phyloP scores from a whole-genome alignment of 2,329 filamentous ascomycete species.

The Alternaria brassicicola region DNA sequence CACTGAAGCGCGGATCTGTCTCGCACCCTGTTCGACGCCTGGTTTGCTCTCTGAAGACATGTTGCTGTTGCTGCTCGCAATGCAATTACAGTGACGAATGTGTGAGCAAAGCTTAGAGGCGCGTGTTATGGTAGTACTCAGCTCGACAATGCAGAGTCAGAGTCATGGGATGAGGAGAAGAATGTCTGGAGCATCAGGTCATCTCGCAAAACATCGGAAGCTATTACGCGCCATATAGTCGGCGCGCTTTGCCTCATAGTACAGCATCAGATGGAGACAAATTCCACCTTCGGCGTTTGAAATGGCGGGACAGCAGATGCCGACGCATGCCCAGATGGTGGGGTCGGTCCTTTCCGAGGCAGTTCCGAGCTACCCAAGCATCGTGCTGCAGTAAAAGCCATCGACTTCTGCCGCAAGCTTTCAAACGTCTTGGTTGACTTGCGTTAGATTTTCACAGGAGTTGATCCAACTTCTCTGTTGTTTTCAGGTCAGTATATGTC shows the following conservation, averaged over 20 bases:
- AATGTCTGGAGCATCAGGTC: conserved; percentile 1
- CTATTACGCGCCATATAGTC: conserved; percentile 20
- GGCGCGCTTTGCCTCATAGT: conserved; percentile 30
- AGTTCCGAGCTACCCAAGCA: conserved; percentile 28
- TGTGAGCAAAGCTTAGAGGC: neutral
- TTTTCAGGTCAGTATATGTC: neutral
- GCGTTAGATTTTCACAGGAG: neutral
- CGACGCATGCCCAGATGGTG: conserved; percentile 24
- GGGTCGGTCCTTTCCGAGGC: conserved; percentile 35
- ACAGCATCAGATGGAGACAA: conserved; percentile 32
- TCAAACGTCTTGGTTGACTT: neutral
- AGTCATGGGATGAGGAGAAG: neutral
- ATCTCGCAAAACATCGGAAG: conserved; percentile 2
- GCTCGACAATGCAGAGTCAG: neutral
- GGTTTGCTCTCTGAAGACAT: conserved; percentile 32
- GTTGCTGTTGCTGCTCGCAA: conserved; percentile 3
- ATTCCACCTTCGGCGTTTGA: conserved; percentile 42
- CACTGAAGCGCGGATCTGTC: conserved; percentile 58
- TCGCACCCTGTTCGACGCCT: conserved; percentile 33
- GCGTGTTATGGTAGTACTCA: neutral
- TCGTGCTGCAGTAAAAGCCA: conserved; percentile 12
- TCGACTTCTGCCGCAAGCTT: conserved; percentile 7
- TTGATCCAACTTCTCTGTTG: neutral
- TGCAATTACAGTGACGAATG: neutral
- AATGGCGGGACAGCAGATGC: conserved; percentile 36